These are phyloP conservation scores for Themeda triandra DNA, from an alignment of 176 grass and related monocot species.

Conservation along the genomic window DNA sequence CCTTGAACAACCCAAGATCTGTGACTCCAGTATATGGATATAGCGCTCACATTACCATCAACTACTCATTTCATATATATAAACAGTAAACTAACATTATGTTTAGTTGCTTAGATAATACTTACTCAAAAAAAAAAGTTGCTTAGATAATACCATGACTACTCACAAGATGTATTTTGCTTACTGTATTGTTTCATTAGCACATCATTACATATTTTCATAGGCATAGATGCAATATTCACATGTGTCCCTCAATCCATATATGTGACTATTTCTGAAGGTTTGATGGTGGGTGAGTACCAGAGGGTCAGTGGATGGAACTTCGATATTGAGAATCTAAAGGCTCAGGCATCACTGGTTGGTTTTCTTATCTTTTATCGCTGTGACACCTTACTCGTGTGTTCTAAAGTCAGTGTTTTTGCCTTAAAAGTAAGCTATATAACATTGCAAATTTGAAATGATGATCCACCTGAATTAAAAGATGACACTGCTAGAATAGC, in stretches of 20 bases:
- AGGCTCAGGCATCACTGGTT: slow-evolving; percentile 93
- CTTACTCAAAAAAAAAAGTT: no score
- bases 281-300: slow-evolving; percentile 61
- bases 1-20: neutral
- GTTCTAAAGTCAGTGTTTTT: slow-evolving; percentile 2
- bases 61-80: neutral
- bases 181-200: neutral
- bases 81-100: slow-evolving; percentile 15
- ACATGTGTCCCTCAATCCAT: neutral
- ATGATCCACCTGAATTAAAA: slow-evolving; percentile 63
- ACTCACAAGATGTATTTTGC: neutral
- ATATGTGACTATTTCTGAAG: neutral
- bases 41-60: neutral
- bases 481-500: slow-evolving; percentile 41
- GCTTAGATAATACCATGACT: slow-evolving; percentile 9
- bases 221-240: neutral
- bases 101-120: neutral
- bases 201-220: neutral
- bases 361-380: neutral
- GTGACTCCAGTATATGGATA: neutral
- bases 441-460: slow-evolving; percentile 60
- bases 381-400: neutral
- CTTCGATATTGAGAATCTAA: slow-evolving; percentile 98
- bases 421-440: slow-evolving; percentile 11
- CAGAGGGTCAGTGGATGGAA: slow-evolving; percentile 99